Percentiles rank a stretch among this genome's conserved stretches.
These are phyloP conservation scores for Emericellopsis terricola DNA, from an alignment of 495 filamentous ascomycete genomes.

Conservation along the genomic window DNA sequence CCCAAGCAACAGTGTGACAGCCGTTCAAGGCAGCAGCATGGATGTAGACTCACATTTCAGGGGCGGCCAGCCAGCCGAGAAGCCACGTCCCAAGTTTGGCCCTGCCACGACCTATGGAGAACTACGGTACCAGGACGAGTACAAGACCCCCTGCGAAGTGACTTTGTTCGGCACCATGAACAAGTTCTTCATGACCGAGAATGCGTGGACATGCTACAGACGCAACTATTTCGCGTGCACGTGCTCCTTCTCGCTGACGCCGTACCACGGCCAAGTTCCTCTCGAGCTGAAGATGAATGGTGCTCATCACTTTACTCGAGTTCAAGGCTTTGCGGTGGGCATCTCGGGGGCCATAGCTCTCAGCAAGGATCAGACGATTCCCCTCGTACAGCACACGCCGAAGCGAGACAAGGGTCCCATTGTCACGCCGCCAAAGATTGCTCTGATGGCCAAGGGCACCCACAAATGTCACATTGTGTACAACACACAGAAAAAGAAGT, in stretches of 20 bases:
- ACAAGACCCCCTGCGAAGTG: conserved; percentile 36
- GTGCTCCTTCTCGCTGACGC: conserved; percentile 59
- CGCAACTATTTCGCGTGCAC: conserved; percentile 87
- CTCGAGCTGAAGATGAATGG: conserved; percentile 7
- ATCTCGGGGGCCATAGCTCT: conserved; percentile 79
- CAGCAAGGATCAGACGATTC: conserved; percentile 58
- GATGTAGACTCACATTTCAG: conserved; percentile 16
- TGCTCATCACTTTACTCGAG: conserved; percentile 22
- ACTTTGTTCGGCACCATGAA: conserved; percentile 77
- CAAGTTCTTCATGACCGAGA: conserved; percentile 76
- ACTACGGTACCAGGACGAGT: conserved; percentile 42
- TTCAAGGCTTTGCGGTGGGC: conserved; percentile 59
- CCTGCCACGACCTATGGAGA: too few relatives aligned
- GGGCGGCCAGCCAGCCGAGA: too few relatives aligned
- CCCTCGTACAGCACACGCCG: conserved; percentile 86
- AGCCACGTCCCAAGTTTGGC: too few relatives aligned
- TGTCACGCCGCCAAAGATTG: conserved; percentile 51
- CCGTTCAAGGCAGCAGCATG: conserved; percentile 32
- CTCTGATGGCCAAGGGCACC: conserved; percentile 47
- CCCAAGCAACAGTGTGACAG: conserved; percentile 22
- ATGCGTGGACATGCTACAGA: conserved; percentile 91
- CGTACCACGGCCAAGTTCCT: conserved; percentile 10
- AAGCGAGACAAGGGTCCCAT: conserved; percentile 90
- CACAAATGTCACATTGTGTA: conserved; percentile 21
- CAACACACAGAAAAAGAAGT: conserved; percentile 4